Evolutionary conservation across 2,329 filamentous ascomycete species (phyloP).

Genomic region (Aspergillus sp.): DNA sequence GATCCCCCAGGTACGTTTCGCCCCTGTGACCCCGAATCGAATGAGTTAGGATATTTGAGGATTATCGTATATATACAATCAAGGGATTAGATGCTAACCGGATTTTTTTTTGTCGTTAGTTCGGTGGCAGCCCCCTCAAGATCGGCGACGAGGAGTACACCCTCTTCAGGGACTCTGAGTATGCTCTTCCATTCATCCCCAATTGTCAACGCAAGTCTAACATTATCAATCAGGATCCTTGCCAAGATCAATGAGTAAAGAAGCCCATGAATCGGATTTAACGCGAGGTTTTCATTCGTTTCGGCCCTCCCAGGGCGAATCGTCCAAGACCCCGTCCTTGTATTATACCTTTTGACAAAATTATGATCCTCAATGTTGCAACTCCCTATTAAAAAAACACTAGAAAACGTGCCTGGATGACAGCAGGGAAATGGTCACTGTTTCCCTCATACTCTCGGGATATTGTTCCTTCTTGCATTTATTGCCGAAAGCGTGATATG

Average conservation of each 20-base stretch:
- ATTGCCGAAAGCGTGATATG: constrained; percentile 27
- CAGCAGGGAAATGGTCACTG: constrained; percentile 1
- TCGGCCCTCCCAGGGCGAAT: constrained; percentile 20
- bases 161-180: constrained; percentile 98
- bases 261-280: constrained; percentile 3
- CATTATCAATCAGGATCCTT: constrained; percentile 67
- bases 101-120: constrained; percentile 53
- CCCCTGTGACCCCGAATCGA: background rate
- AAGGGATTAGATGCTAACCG: constrained; percentile 21
- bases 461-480: constrained; percentile 22
- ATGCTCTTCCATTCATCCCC: constrained; percentile 48
- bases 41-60: background rate
- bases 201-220: constrained; percentile 16
- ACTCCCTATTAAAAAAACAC: constrained; percentile 24
- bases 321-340: constrained; percentile 23
- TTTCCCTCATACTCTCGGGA: constrained; percentile 13
- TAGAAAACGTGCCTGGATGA: constrained; percentile 11
- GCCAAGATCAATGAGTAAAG: constrained; percentile 98
- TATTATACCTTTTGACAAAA: constrained; percentile 34
- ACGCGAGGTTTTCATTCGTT: constrained; percentile 17
- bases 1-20: constrained; percentile 78
- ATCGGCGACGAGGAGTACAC: constrained; percentile 95
- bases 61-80: background rate
- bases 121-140: constrained; percentile 91
- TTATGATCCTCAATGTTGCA: constrained; percentile 27